A percentile compares a stretch with the other conserved stretches of the same genome.
Conservation (phyloP, 2,329 filamentous ascomycete genomes). For the Colletotrichum sp. region DNA sequence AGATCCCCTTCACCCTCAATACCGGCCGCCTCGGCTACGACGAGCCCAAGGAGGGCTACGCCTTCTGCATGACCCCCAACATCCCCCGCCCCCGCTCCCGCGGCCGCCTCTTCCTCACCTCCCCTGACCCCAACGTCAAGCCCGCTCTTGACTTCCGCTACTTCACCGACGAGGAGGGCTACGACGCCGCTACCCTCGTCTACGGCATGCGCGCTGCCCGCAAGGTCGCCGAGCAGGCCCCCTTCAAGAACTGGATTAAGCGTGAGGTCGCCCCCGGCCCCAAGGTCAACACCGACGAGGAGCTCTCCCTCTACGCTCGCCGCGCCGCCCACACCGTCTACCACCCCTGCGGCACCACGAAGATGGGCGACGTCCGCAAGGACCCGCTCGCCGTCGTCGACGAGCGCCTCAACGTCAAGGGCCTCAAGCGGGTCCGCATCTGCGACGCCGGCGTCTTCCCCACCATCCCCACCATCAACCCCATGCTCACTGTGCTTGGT, state of each 20-base stretch:
- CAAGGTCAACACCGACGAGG: conserved; percentile 76
- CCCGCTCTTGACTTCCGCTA: conserved; percentile 88
- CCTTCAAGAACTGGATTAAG: conserved; percentile 85
- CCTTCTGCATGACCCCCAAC: conserved; percentile 94
- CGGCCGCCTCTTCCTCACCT: conserved; percentile 79
- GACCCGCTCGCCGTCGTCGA: conserved; percentile 72
- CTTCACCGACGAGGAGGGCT: conserved; percentile 86
- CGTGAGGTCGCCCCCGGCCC: conserved; percentile 81
- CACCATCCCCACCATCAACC: conserved; percentile 85
- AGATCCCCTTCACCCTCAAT: conserved; percentile 91
- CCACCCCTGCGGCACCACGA: conserved; percentile 32
- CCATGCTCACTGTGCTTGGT: conserved; percentile 86
- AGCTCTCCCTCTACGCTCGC: conserved; percentile 81
- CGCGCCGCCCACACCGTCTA: conserved; percentile 68
- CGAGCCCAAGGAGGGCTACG: conserved; percentile 69
- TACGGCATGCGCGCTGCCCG: conserved; percentile 80
- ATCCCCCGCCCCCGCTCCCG: conserved; percentile 83
- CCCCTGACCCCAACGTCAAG: conserved; percentile 76
- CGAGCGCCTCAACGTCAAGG: conserved; percentile 38
- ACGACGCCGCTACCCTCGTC: conserved; percentile 83
- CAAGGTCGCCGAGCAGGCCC: conserved; percentile 74
- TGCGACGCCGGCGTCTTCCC: conserved; percentile 76
- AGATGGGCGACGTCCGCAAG: conserved; percentile 57
- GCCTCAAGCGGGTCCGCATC: conserved; percentile 40
- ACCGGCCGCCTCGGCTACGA: conserved; percentile 79